These are phyloP conservation scores for Shiraia sp. DNA, from an alignment of 2,329 filamentous ascomycete species.

Conservation along the genomic window DNA sequence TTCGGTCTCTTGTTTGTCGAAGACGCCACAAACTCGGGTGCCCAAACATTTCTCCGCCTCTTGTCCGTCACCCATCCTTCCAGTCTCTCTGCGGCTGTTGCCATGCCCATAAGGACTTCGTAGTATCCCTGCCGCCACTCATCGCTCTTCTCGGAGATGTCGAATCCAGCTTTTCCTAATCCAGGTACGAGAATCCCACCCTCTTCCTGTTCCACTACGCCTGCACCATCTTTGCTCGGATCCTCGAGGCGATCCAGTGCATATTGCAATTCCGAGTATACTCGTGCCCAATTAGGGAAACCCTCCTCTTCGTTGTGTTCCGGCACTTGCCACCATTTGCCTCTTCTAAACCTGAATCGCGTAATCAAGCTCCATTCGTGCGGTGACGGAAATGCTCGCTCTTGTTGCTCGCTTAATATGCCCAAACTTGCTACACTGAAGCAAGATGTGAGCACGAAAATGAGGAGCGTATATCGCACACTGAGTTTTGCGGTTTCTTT, in stretches of 20 bases:
- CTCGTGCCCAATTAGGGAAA: conserved; percentile 71
- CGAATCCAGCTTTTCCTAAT: conserved; percentile 58
- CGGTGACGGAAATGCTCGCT: conserved; percentile 78
- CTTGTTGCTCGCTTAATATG: conserved; percentile 72
- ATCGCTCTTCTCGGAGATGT: conserved; percentile 76
- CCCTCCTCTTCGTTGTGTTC: conserved; percentile 62
- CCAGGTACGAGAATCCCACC: conserved; percentile 49
- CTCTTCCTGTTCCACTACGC: conserved; percentile 60
- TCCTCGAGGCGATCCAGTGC: conserved; percentile 72
- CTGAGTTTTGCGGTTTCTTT: conserved; percentile 72
- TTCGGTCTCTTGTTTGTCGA: conserved; percentile 81
- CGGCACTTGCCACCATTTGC: conserved; percentile 49
- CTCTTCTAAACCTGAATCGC: conserved; percentile 68
- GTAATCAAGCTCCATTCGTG: conserved; percentile 78
- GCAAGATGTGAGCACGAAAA: conserved; percentile 67
- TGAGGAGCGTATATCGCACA: conserved; percentile 66
- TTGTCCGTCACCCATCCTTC: conserved; percentile 78
- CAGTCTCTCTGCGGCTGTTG: conserved; percentile 75
- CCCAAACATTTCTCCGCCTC: conserved; percentile 65
- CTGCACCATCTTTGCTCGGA: conserved; percentile 67
- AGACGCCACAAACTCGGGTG: conserved; percentile 73
- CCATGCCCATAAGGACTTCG: conserved; percentile 76
- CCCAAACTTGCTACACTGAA: conserved; percentile 66
- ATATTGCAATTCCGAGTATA: conserved; percentile 63
- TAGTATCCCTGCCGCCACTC: conserved; percentile 87